Base-by-base conservation (phyloP, 805 yeast genomes). In the Candida maesae region DNA sequence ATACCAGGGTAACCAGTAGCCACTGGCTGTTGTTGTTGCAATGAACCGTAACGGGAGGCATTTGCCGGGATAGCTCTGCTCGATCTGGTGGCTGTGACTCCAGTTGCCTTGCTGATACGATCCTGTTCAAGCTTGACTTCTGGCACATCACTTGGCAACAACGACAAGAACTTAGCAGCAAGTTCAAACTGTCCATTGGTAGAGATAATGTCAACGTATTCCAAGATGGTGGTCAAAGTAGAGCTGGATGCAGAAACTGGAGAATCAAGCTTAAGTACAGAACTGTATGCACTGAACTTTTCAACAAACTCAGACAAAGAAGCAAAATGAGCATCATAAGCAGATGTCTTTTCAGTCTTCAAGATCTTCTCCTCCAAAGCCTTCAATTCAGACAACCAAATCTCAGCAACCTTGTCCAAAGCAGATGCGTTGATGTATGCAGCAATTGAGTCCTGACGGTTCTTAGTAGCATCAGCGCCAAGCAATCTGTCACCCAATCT, bases 341-440 rank as follows among this genome's bases (percentile, higher is more conserved):
- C 79, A 3, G 95, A 76, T 10, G 59, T 59, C 30, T 63, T 64
- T 24, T 63, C 61, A n/a, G 61, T 44, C 30, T 57, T 54, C 28
- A 67, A 48, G 30, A 74, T 60, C 28, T 68, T 61, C 9, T 66
- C 63, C 49, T 78, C 81, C 21, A 66, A 56, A 1, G 67, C 56
- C 35, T 71, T 64, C 55, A 84, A 67, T 62, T 93, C 99, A 20
- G 77, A 68, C 38, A 86, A 73, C 99, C 99, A 93, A 48, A 93
- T 76, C 11, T 68, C 61, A 5, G 95, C 77, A 35, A 88, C 81
- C 56, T 81, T 84, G 47, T 84, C 95, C 38, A 89, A 69, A 4
- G 93, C 81, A 33, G 79, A 76, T 23, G 96, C 96, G 16, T 88
- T 84, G 49, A 88, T 69, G 60, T 81, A 93, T 49, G 89, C 79